phyloP scores from a whole-genome alignment of 2,329 filamentous ascomycete species.

The Xylaria sp. region DNA sequence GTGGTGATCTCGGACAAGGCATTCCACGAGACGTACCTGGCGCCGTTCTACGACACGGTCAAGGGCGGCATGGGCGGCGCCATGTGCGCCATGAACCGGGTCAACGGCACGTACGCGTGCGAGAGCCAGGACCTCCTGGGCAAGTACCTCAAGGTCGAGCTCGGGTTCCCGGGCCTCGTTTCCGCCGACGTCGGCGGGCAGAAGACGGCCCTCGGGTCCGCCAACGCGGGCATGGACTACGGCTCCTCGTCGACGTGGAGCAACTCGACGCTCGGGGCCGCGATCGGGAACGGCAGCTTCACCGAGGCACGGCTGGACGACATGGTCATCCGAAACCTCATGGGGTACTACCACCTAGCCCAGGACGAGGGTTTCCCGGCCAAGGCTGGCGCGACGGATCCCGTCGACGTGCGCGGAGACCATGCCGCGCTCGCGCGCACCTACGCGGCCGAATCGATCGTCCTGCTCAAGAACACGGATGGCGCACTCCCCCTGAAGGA shows the following conservation, averaged over 20 bases:
- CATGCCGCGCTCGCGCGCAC: slow-evolving; percentile 16
- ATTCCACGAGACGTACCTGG: slow-evolving; percentile 31
- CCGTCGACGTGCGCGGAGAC: slow-evolving; percentile 19
- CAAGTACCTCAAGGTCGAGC: slow-evolving; percentile 31
- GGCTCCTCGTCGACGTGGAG: neutral
- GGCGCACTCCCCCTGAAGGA: slow-evolving; percentile 60
- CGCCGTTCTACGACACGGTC: slow-evolving; percentile 28
- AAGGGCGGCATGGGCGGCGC: slow-evolving; percentile 23
- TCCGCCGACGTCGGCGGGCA: slow-evolving; percentile 27
- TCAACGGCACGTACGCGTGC: slow-evolving; percentile 30
- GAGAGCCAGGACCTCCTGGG: slow-evolving; percentile 30
- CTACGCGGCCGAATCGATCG: slow-evolving; percentile 51
- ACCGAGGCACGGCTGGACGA: slow-evolving; percentile 22
- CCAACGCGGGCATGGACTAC: slow-evolving; percentile 33
- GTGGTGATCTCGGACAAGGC: slow-evolving; percentile 29
- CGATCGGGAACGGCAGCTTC: slow-evolving; percentile 14
- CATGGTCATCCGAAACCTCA: slow-evolving; percentile 23
- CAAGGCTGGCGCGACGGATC: neutral
- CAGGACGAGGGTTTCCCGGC: slow-evolving; percentile 15
- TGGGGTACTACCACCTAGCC: slow-evolving; percentile 17
- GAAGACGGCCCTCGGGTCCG: slow-evolving; percentile 27
- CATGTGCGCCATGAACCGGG: slow-evolving; percentile 33
- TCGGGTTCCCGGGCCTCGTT: slow-evolving; percentile 34
- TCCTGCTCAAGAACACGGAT: slow-evolving; percentile 63
- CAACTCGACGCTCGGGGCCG: slow-evolving; percentile 4